Conservation (phyloP, 2,329 filamentous ascomycete species). For the Coniosporium tulheliwenetii region DNA sequence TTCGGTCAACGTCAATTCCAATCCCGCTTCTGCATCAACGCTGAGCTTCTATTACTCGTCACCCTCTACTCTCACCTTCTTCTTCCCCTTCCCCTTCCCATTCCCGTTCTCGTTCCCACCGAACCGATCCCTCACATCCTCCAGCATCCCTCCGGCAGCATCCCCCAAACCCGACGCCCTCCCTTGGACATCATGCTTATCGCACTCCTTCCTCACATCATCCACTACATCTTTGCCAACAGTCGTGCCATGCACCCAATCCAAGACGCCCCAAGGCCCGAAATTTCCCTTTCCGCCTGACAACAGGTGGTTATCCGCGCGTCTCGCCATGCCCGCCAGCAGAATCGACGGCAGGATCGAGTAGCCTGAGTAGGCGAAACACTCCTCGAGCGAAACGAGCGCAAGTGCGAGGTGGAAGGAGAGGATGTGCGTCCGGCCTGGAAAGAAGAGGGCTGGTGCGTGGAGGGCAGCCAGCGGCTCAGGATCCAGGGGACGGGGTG, state of each 20-base stretch:
- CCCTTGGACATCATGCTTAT: conserved; percentile 36
- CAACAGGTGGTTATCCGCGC: conserved; percentile 44
- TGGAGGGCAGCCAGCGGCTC: conserved; percentile 50
- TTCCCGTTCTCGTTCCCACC: conserved; percentile 13
- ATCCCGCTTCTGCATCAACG: too few species aligned
- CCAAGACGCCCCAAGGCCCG: conserved; percentile 42
- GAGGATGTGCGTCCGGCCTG: conserved; percentile 48
- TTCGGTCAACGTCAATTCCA: too few species aligned
- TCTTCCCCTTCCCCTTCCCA: conserved; percentile 3
- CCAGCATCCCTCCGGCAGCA: conserved; percentile 14
- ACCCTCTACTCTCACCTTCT: background rate
- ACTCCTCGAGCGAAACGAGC: conserved; percentile 50
- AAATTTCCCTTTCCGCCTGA: conserved; percentile 40
- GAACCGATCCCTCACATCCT: conserved; percentile 13
- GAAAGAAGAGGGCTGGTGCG: conserved; percentile 44
- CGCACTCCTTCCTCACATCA: conserved; percentile 38
- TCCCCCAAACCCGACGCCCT: conserved; percentile 20
- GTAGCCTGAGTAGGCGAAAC: conserved; percentile 53
- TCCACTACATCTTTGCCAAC: conserved; percentile 32
- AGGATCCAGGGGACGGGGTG: conserved; percentile 51
- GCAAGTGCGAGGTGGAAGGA: conserved; percentile 52
- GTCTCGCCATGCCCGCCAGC: conserved; percentile 40
- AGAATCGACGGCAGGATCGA: conserved; percentile 43
- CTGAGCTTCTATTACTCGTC: too few species aligned
- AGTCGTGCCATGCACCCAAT: conserved; percentile 19